These are phyloP conservation scores for Coemansia brasiliensis DNA, from an alignment of 192 early-diverging fungal genomes.

Conservation along the genomic window DNA sequence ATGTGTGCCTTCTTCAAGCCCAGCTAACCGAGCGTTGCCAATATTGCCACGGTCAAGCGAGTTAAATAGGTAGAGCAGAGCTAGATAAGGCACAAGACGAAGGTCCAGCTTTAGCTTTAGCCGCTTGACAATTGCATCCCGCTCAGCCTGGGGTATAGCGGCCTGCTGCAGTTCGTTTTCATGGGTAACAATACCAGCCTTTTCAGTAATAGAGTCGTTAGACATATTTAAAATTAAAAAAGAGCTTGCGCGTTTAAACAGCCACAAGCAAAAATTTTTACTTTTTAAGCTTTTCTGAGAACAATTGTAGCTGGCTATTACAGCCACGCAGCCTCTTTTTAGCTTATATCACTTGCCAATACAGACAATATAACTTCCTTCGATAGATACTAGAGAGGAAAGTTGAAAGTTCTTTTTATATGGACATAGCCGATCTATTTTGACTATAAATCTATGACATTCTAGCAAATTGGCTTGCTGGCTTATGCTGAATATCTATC, in stretches of 20 bases:
- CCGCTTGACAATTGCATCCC: conserved; percentile 40
- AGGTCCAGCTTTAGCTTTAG: conserved; percentile 60
- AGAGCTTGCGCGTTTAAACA: not conserved
- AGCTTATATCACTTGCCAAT: too few species aligned
- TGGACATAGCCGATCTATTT: too few species aligned
- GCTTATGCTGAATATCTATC: too few species aligned
- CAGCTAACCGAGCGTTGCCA: conserved; percentile 65
- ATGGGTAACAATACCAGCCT: not conserved
- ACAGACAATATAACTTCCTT: too few species aligned
- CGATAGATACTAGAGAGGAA: too few species aligned
- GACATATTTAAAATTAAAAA: conserved; percentile 8
- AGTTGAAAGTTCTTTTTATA: too few species aligned
- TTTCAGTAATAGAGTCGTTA: conserved; percentile 7
- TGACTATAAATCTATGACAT: too few species aligned
- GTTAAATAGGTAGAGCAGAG: conserved; percentile 66
- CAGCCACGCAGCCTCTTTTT: too few species aligned
- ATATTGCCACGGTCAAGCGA: conserved; percentile 75
- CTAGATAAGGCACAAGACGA: conserved; percentile 62
- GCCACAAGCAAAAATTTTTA: not conserved
- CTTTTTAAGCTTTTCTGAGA: not conserved
- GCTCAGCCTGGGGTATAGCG: conserved; percentile 36
- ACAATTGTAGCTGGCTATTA: too few species aligned
- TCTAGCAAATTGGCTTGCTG: too few species aligned
- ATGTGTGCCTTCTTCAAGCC: conserved; percentile 45
- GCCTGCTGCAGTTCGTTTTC: conserved; percentile 4